Evolutionary conservation across 2,329 filamentous ascomycete species (phyloP).

Genomic region (Phaeosphaeria sp.): DNA sequence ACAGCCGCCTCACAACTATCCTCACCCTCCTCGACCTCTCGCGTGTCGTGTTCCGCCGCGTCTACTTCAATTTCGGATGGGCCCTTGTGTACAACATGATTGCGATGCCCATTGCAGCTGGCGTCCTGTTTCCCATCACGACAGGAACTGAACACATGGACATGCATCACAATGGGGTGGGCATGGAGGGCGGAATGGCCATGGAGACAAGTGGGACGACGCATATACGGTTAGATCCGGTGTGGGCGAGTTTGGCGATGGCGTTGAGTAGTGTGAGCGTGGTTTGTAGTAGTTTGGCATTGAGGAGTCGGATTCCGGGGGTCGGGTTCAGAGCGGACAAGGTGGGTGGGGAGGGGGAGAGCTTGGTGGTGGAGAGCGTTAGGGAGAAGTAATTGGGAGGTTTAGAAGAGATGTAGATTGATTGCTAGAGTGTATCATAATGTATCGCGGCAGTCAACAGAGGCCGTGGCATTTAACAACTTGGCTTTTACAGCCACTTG

Average conservation of each 20-base stretch:
- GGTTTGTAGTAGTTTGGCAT: conserved; percentile 77
- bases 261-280: conserved; percentile 90
- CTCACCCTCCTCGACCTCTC: conserved; percentile 77
- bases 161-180: conserved; percentile 40
- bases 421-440: not conserved
- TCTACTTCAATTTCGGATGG: conserved; percentile 87
- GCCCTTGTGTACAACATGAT: conserved; percentile 81
- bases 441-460: not conserved
- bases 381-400: not conserved
- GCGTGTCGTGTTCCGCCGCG: conserved; percentile 73
- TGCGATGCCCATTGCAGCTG: conserved; percentile 81
- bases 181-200: conserved; percentile 40
- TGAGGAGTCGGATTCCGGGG: conserved; percentile 61
- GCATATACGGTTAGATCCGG: conserved; percentile 73
- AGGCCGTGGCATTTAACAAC: not conserved
- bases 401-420: not conserved
- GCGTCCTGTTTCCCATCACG: conserved; percentile 72
- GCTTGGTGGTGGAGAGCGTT: not conserved
- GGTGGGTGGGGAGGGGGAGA: conserved; percentile 1
- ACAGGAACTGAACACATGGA: conserved; percentile 55
- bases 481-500: not conserved
- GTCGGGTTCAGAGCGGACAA: conserved; percentile 50
- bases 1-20: conserved; percentile 71
- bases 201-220: conserved; percentile 50
- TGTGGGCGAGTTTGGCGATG: conserved; percentile 93